Percentiles rank a stretch among this genome's conserved stretches.
phyloP scores from a whole-genome alignment of 805 yeast genomes.

The Suhomyces faveliae region DNA sequence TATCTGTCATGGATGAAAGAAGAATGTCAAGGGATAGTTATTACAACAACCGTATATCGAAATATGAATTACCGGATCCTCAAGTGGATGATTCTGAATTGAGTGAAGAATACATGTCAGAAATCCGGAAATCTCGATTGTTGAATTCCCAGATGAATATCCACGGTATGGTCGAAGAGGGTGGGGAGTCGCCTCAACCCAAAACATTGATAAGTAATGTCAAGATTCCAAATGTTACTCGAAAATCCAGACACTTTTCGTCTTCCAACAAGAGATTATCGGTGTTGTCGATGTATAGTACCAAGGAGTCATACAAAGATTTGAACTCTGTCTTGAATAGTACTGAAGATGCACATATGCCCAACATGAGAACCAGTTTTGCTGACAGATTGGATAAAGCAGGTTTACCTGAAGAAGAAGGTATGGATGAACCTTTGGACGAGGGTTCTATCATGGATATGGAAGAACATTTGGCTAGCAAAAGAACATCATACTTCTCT shows the following conservation, averaged over 20 bases:
- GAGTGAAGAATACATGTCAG: constrained; percentile 45
- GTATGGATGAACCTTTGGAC: constrained; percentile 29
- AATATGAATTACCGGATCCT: constrained; percentile 38
- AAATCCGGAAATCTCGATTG: constrained; percentile 43
- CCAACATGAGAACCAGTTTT: constrained; percentile 37
- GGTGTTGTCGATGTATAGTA: constrained; percentile 69
- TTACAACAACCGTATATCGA: constrained; percentile 11
- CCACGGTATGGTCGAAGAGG: constrained; percentile 9
- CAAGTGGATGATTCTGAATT: constrained; percentile 34
- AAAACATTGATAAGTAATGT: constrained; percentile 58
- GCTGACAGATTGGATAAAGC: constrained; percentile 43
- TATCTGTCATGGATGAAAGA: constrained; percentile 28
- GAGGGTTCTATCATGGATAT: constrained; percentile 41
- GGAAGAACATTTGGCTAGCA: constrained; percentile 39
- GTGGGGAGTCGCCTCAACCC: constrained; percentile 31
- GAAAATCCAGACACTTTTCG: constrained; percentile 62
- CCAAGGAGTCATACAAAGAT: constrained; percentile 62
- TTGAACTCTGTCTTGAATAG: constrained; percentile 41
- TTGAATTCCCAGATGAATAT: constrained; percentile 42
- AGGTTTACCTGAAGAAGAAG: constrained; percentile 25
- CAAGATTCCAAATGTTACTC: constrained; percentile 66
- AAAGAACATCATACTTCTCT: constrained; percentile 40
- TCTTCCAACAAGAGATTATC: constrained; percentile 65
- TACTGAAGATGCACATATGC: constrained; percentile 16
- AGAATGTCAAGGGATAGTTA: constrained; percentile 22